phyloP scores from a whole-genome alignment of 2,329 filamentous ascomycete genomes.

The Fusarium hainanense region DNA sequence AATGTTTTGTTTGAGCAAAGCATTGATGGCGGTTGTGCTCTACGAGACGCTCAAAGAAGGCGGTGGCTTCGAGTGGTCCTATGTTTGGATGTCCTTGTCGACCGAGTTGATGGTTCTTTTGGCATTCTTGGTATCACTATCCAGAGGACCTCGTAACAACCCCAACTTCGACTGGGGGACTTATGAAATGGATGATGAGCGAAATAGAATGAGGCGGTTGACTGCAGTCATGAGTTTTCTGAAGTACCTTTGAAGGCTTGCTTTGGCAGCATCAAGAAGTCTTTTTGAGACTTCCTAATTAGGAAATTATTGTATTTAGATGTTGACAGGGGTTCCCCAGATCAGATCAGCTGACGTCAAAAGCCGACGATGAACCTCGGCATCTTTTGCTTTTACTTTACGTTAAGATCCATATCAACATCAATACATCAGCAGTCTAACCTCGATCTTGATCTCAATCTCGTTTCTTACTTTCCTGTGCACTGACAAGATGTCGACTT shows the following conservation, averaged over 20 bases:
- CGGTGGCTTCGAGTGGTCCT: background rate
- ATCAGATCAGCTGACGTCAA: slow-evolving; percentile 30
- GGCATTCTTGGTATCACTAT: background rate
- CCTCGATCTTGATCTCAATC: background rate
- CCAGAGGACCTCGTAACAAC: background rate
- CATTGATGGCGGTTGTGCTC: background rate
- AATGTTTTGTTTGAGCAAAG: background rate
- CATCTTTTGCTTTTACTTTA: background rate
- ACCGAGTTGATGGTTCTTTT: background rate
- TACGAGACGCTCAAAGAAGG: background rate
- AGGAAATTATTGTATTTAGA: slow-evolving; percentile 2
- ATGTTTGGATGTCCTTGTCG: background rate
- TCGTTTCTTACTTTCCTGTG: background rate
- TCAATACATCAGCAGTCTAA: background rate
- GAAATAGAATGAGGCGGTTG: background rate
- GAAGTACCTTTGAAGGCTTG: background rate
- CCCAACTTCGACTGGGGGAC: background rate
- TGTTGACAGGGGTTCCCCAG: slow-evolving; percentile 17
- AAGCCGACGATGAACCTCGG: slow-evolving; percentile 32
- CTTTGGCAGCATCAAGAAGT: background rate
- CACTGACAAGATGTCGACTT: slow-evolving; percentile 44
- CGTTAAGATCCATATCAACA: background rate
- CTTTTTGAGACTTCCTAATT: background rate
- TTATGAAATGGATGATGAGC: background rate
- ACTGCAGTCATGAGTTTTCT: background rate